Percentiles rank a stretch among this genome's conserved stretches.
These are phyloP conservation scores for Clitopilus hobsonii DNA, from an alignment of 768 basidiomycete species.

Conservation along the genomic window DNA sequence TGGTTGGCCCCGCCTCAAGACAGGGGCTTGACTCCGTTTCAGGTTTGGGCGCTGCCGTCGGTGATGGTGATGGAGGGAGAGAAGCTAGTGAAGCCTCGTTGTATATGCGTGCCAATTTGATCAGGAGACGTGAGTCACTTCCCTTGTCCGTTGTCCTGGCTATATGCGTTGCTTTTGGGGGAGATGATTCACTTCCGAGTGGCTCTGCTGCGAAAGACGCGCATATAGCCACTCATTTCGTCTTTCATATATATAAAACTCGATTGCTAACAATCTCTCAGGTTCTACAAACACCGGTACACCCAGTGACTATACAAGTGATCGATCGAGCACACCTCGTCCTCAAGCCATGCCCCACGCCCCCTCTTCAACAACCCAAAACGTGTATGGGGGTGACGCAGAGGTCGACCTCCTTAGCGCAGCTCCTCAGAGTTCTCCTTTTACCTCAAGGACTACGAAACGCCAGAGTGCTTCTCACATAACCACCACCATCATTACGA, in stretches of 20 bases:
- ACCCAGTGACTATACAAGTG: not conserved
- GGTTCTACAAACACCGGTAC: not conserved
- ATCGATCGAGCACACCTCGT: not conserved
- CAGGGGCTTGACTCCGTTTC: not conserved
- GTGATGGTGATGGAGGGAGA: not conserved
- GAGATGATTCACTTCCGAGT: not conserved
- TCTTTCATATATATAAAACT: no score
- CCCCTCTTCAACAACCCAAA: not conserved
- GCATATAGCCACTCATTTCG: not conserved
- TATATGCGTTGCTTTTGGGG: not conserved
- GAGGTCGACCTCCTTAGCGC: not conserved
- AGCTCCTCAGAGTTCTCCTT: not conserved
- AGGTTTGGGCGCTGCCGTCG: not conserved
- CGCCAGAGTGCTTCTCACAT: not conserved
- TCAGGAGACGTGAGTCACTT: not conserved
- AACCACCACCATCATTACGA: not conserved
- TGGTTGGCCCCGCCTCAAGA: not conserved
- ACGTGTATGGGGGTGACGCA: not conserved
- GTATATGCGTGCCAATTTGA: not conserved
- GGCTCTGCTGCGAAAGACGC: not conserved
- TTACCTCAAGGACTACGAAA: not conserved
- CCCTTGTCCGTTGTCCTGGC: not conserved
- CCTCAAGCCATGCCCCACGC: not conserved
- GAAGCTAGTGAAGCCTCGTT: not conserved
- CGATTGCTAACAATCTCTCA: not conserved